Conservation (phyloP, 2,329 filamentous ascomycete genomes). For the Apiospora aurea region DNA sequence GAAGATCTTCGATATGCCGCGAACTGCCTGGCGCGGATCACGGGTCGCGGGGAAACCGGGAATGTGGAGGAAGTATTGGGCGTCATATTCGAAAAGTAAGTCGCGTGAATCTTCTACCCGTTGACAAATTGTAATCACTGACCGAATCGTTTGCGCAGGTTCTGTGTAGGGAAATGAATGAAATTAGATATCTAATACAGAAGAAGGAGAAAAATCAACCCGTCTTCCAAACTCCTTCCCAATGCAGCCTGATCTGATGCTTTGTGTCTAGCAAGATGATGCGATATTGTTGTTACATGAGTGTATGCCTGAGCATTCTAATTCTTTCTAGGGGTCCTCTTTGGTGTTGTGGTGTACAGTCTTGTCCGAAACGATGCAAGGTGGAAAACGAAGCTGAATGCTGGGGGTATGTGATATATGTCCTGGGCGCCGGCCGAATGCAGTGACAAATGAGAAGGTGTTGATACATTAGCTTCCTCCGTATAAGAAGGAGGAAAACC, state of each 20-base stretch:
- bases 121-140: background rate
- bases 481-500: background rate
- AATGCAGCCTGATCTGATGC: conserved; percentile 14
- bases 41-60: conserved; percentile 81
- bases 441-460: conserved; percentile 23
- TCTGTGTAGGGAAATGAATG: conserved; percentile 60
- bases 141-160: conserved; percentile 45
- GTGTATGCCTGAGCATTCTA: conserved; percentile 21
- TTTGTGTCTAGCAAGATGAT: conserved; percentile 12
- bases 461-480: conserved; percentile 23
- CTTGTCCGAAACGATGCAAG: background rate
- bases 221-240: conserved; percentile 2
- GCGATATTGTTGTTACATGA: conserved; percentile 20
- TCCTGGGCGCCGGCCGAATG: conserved; percentile 22
- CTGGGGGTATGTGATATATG: conserved; percentile 1
- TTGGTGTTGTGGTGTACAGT: background rate
- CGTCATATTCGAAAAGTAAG: conserved; percentile 96
- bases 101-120: conserved; percentile 36
- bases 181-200: conserved; percentile 24
- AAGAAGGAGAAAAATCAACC: background rate
- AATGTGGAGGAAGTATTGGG: conserved; percentile 96
- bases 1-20: conserved; percentile 87
- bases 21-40: conserved; percentile 82
- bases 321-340: conserved; percentile 10
- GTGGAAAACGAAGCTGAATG: background rate